Base-by-base conservation (phyloP, 2,329 filamentous ascomycete species). In the Ustilaginoidea virens region DNA sequence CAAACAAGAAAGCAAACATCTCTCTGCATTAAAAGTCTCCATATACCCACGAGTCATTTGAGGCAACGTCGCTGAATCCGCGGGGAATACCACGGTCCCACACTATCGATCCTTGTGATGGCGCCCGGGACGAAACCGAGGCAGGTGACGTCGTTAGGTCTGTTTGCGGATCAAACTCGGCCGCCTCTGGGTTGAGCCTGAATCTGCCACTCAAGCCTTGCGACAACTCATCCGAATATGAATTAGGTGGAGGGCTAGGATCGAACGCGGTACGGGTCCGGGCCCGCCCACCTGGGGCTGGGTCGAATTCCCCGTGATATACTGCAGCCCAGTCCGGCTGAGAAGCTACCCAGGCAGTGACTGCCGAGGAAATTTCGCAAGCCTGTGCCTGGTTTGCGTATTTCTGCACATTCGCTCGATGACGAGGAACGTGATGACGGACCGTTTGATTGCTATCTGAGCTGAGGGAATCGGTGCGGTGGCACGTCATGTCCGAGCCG, bases 151-250 rank as follows among this genome's bases (percentile, higher is more conserved):
- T 30, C 24, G 11, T 20, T 17, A 25, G 23, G n/a, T 27, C 17
- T 4, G 17, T 9, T 6, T 20, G 9, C 2, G 33, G 33, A 5
- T 27, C 20, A 25, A 38, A 38, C 12, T 29, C 32, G 2, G 20
- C 17, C 7, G 37, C 35, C 12, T 30, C 23, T 13, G 37, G 37
- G 18, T 39, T 31, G 7, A 36, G 25, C 15, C 15, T 12, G 24
- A 33, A 28, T 8, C 5, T n/a, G 22, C n/a, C n/a, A n/a, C 10
- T 7, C 7, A 10, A 22, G 8, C 7, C 3, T 21, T 12, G n/a
- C 7, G 4, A 18, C 12, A 26, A 8, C 14, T 9, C 7, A 11
- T 15, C 13, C 3, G 15, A 9, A 15, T 7, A 18, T 20, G 19
- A 20, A 20, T 20, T 20, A 7, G 18, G 2, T 16, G 13, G 11